These are phyloP conservation scores for Chlamydomonas schloesseri DNA, from an alignment of 139 green algal genomes.

Conservation along the genomic window DNA sequence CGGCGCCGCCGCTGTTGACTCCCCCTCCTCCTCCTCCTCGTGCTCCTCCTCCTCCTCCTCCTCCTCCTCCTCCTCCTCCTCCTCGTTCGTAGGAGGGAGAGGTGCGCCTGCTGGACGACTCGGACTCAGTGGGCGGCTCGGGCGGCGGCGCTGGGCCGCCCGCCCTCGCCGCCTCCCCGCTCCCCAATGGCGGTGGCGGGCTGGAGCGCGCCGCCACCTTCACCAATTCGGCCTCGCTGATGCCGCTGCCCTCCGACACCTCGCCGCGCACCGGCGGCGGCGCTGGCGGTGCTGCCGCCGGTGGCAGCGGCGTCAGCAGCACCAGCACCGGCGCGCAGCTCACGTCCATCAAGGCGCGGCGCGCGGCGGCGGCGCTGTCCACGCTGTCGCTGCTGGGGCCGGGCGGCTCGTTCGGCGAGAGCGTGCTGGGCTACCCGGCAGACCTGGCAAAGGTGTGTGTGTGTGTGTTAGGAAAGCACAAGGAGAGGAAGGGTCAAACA, in stretches of 20 bases:
- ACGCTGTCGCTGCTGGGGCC: slow-evolving; percentile 31
- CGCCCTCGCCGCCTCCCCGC: not conserved
- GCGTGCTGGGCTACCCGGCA: slow-evolving; percentile 30
- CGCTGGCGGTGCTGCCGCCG: too few relatives aligned
- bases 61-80: too few relatives aligned
- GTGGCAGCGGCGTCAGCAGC: not conserved
- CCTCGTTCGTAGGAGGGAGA: slow-evolving; percentile 33
- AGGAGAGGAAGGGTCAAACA: not conserved
- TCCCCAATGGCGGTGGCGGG: too few relatives aligned
- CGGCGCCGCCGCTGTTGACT: too few relatives aligned
- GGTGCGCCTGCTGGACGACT: slow-evolving; percentile 24
- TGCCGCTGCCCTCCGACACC: too few relatives aligned
- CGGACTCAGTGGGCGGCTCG: not conserved
- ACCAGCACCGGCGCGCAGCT: too few relatives aligned
- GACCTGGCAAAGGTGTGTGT: not conserved
- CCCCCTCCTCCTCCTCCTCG: too few relatives aligned
- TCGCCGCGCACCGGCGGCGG: too few relatives aligned
- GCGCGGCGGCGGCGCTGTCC: not conserved
- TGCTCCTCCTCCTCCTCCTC: too few relatives aligned
- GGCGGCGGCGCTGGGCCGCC: not conserved
- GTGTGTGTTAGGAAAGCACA: not conserved
- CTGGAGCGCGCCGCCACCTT: not conserved
- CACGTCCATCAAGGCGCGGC: not conserved
- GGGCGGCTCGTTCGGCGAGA: slow-evolving; percentile 28
- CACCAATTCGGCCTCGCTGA: too few relatives aligned